Evolutionary conservation across 2,329 filamentous ascomycete genomes (phyloP).

Genomic region (Phyllosticta citrichinensis): DNA sequence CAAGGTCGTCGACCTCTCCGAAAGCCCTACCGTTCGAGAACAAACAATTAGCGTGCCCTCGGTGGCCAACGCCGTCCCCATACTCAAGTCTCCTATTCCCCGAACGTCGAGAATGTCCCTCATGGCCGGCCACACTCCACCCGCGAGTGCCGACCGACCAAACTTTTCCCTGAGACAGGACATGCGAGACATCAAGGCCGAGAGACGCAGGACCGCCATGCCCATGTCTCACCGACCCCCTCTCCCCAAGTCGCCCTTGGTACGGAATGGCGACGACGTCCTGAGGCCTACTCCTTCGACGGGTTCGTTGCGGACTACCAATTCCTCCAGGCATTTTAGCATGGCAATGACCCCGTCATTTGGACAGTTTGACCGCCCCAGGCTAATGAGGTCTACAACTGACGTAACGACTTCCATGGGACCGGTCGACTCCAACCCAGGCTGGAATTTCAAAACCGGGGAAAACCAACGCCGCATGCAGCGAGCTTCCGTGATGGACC

Average conservation of each 20-base stretch:
- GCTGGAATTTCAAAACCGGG: background rate
- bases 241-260: constrained; percentile 5
- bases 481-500: constrained; percentile 1
- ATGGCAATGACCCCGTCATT: constrained; percentile 1
- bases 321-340: constrained; percentile 7
- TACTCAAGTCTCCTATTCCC: constrained; percentile 19
- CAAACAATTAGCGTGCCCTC: constrained; percentile 23
- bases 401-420: background rate
- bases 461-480: background rate
- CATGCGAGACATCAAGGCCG: background rate
- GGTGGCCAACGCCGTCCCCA: constrained; percentile 18
- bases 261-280: background rate
- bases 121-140: constrained; percentile 13
- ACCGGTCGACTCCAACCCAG: background rate
- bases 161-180: background rate
- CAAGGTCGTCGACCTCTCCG: constrained; percentile 27
- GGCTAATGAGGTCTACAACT: background rate
- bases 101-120: constrained; percentile 20
- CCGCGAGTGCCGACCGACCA: constrained; percentile 2
- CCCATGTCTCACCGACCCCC: background rate
- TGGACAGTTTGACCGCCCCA: background rate
- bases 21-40: background rate
- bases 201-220: constrained; percentile 7
- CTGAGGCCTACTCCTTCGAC: background rate
- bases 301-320: constrained; percentile 4